A percentile compares a stretch with the other conserved stretches of the same genome.
Conservation (phyloP, 345 rosid genomes). For the Melastoma malabathricum region DNA sequence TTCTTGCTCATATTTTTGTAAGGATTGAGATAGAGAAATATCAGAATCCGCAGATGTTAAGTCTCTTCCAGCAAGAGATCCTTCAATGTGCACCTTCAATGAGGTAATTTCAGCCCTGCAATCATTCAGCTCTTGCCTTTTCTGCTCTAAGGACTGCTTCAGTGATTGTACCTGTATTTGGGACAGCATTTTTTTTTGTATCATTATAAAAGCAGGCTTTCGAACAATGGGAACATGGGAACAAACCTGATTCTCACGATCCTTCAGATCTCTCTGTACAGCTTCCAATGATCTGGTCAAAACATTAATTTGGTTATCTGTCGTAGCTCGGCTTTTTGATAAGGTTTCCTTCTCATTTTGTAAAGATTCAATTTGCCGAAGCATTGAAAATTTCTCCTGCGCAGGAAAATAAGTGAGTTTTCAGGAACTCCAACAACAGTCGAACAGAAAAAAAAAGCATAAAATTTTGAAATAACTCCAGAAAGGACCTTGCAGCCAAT, state of each 20-base stretch:
- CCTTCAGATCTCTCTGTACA: conserved; percentile 69
- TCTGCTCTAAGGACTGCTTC: conserved; percentile 61
- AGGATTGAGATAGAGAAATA: conserved; percentile 34
- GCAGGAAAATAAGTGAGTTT: conserved; percentile 5
- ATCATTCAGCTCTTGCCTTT: conserved; percentile 67
- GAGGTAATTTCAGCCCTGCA: conserved; percentile 89
- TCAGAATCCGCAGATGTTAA: conserved; percentile 28
- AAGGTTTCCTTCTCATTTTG: conserved; percentile 43
- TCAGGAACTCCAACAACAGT: not conserved
- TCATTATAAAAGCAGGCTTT: conserved; percentile 8
- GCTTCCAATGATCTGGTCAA: conserved; percentile 58
- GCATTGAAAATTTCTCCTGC: conserved; percentile 93
- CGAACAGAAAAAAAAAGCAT: not conserved
- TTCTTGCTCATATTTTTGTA: conserved; percentile 48
- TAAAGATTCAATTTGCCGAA: conserved; percentile 55
- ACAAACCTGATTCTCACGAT: conserved; percentile 71
- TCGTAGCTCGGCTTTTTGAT: conserved; percentile 42
- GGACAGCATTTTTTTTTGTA: conserved; percentile 9
- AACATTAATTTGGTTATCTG: conserved; percentile 58
- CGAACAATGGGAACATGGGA: conserved; percentile 4
- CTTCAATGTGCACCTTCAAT: conserved; percentile 86
- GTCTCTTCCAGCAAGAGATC: conserved; percentile 44
- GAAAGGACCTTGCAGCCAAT: no score
- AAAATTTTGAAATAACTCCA: no score
- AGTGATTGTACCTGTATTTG: conserved; percentile 54